Evolutionary conservation across 1,284 basidiomycete species (phyloP).

Genomic region (Bondarzewia mesenterica): DNA sequence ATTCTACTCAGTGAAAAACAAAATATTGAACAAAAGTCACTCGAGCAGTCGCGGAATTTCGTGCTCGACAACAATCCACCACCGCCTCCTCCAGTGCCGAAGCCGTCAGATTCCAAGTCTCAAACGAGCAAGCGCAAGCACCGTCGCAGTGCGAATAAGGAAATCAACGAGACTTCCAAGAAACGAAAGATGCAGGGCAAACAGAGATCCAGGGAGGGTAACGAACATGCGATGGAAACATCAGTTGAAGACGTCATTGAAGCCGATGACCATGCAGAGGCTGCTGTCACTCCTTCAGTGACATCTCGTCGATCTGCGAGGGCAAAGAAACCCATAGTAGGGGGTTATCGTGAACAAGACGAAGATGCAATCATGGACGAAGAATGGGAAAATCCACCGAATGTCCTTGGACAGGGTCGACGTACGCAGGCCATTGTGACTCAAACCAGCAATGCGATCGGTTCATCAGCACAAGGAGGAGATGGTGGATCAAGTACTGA

Average conservation of each 20-base stretch:
- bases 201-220: conserved; percentile 20
- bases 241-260: conserved; percentile 19
- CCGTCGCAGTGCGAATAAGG: conserved; percentile 6
- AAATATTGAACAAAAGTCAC: not conserved
- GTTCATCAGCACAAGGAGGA: no score
- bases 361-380: conserved; percentile 10
- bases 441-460: no score
- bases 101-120: not conserved
- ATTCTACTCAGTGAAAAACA: not conserved
- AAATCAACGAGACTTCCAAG: conserved; percentile 21
- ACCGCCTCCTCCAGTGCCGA: conserved; percentile 1
- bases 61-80: conserved; percentile 29
- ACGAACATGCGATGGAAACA: conserved; percentile 20
- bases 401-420: no score
- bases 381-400: conserved; percentile 8
- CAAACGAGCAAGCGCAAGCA: conserved; percentile 18
- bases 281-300: conserved; percentile 3
- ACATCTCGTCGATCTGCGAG: conserved; percentile 20
- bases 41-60: conserved; percentile 44
- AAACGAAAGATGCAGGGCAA: conserved; percentile 38
- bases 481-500: not conserved
- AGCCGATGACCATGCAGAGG: not conserved
- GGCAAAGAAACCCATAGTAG: conserved; percentile 15
- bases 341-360: conserved; percentile 17
- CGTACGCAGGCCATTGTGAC: no score